Percentiles rank a stretch among this genome's conserved stretches.
Conservation (phyloP, 768 basidiomycete genomes). For the Collybia nuda region DNA sequence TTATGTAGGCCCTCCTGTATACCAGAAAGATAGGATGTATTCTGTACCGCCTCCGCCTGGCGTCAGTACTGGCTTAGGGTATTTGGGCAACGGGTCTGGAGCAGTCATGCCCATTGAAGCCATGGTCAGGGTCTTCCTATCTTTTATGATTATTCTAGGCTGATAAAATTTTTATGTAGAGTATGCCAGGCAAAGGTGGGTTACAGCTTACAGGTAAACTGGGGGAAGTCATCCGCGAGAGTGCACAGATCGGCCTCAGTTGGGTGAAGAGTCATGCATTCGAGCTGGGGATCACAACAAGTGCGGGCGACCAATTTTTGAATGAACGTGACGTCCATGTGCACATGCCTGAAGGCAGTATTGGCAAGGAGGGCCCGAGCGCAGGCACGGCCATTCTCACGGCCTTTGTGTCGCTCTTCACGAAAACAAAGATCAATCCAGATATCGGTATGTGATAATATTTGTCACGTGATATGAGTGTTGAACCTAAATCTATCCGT, state of each 20-base stretch:
- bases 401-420: slow-evolving; percentile 91
- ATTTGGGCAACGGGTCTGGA: slow-evolving; percentile 94
- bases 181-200: slow-evolving; percentile 94
- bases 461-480: neutral
- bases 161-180: slow-evolving; percentile 41
- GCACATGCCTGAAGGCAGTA: slow-evolving; percentile 95
- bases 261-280: slow-evolving; percentile 93
- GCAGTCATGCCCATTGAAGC: slow-evolving; percentile 98
- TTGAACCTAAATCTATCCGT: neutral
- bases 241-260: slow-evolving; percentile 90
- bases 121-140: slow-evolving; percentile 57
- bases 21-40: slow-evolving; percentile 95
- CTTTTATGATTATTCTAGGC: neutral
- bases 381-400: slow-evolving; percentile 93
- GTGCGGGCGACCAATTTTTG: slow-evolving; percentile 72
- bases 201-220: slow-evolving; percentile 96
- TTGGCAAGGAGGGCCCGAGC: slow-evolving; percentile 94
- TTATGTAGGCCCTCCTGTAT: slow-evolving; percentile 94
- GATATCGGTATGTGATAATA: slow-evolving; percentile 71
- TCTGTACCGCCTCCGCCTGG: slow-evolving; percentile 79
- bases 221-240: slow-evolving; percentile 96
- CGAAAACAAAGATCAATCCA: slow-evolving; percentile 76
- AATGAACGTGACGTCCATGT: slow-evolving; percentile 89
- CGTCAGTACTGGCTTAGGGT: slow-evolving; percentile 93
- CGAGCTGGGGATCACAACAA: slow-evolving; percentile 81